Conservation (phyloP, 768 basidiomycete species). For the Amylocystis lapponica region DNA sequence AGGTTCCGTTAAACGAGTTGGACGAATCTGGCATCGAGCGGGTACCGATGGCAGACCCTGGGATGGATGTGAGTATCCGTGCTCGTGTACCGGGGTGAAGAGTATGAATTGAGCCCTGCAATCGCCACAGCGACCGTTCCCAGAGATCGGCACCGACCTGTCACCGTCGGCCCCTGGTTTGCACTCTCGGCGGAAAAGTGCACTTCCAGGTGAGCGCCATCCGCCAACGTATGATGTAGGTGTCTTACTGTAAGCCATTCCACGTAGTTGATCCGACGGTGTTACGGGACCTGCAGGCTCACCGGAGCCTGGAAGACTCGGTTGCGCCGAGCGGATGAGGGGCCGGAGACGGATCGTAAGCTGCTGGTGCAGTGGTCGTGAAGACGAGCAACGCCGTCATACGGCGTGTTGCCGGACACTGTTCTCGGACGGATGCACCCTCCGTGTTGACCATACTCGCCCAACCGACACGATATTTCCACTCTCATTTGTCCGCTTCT, state of each 20-base stretch:
- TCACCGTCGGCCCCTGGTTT: conserved; percentile 50
- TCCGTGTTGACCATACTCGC: background rate
- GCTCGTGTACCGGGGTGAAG: conserved; percentile 5
- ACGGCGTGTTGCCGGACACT: background rate
- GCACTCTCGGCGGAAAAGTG: conserved; percentile 92
- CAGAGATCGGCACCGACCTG: conserved; percentile 61
- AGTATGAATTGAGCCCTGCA: conserved; percentile 9
- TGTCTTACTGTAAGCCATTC: background rate
- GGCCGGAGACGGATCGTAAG: background rate
- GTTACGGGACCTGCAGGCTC: conserved; percentile 81
- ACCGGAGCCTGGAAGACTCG: conserved; percentile 67
- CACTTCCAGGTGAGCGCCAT: conserved; percentile 68
- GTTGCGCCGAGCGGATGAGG: conserved; percentile 2
- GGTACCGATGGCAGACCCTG: conserved; percentile 91
- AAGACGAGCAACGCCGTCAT: too few species aligned
- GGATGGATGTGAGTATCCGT: conserved; percentile 62
- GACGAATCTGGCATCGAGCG: conserved; percentile 82
- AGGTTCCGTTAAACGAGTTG: conserved; percentile 51
- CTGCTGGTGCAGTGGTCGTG: too few species aligned
- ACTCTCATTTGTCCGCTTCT: conserved; percentile 2
- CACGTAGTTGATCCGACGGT: conserved; percentile 79
- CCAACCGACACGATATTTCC: background rate
- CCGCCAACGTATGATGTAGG: background rate
- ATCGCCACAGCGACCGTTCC: conserved; percentile 51
- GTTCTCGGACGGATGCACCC: background rate